Conservation (phyloP, 192 early-diverging fungal genomes). For the Coemansia sp. region DNA sequence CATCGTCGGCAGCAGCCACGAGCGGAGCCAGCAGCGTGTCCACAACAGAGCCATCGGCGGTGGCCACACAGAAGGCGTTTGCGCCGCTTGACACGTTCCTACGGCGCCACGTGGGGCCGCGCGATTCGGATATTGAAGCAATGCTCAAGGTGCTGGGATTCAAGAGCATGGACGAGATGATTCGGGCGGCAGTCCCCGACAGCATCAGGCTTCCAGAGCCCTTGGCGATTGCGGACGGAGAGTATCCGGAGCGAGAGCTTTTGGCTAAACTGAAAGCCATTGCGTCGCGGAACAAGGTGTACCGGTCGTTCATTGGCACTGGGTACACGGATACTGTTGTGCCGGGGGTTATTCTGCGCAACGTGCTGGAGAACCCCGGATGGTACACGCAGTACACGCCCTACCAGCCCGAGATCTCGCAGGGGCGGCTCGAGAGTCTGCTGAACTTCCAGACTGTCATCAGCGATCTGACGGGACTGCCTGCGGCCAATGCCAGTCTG, state of each 20-base stretch:
- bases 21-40: not conserved
- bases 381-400: conserved; percentile 99
- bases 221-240: conserved; percentile 72
- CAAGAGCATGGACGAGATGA: conserved; percentile 77
- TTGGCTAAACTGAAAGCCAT: conserved; percentile 80
- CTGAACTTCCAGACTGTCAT: conserved; percentile 99
- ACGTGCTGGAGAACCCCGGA: conserved; percentile 97
- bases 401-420: conserved; percentile 99
- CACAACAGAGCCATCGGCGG: conserved; percentile 4
- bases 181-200: conserved; percentile 79
- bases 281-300: conserved; percentile 89
- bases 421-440: conserved; percentile 95
- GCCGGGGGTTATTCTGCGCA: conserved; percentile 93
- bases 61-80: conserved; percentile 29
- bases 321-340: conserved; percentile 91
- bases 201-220: conserved; percentile 72
- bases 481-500: conserved; percentile 96
- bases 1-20: conserved; percentile 1
- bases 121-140: conserved; percentile 66
- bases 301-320: conserved; percentile 92
- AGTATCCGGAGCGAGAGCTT: conserved; percentile 83
- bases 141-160: conserved; percentile 87
- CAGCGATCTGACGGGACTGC: conserved; percentile 91
- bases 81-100: conserved; percentile 70
- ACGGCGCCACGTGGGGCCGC: conserved; percentile 87